These are phyloP conservation scores for Calonectria fujianensis DNA, from an alignment of 2,329 filamentous ascomycete genomes.

Conservation along the genomic window DNA sequence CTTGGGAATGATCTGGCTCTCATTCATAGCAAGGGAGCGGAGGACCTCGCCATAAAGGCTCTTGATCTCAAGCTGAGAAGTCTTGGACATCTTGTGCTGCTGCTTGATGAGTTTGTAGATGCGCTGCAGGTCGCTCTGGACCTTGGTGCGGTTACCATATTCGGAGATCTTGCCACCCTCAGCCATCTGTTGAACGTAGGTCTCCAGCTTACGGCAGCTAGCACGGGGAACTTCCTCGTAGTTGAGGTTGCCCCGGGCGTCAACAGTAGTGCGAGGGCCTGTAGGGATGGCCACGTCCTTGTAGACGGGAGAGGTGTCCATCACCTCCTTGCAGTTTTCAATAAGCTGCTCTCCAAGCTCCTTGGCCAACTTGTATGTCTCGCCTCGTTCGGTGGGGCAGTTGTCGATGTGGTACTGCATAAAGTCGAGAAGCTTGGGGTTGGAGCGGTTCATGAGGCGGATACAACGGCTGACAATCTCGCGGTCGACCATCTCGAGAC, in stretches of 20 bases:
- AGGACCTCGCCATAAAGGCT: slow-evolving; percentile 94
- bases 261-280: slow-evolving; percentile 93
- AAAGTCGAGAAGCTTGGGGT: slow-evolving; percentile 95
- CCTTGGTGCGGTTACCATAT: slow-evolving; percentile 98
- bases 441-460: slow-evolving; percentile 99
- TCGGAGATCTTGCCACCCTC: slow-evolving; percentile 99
- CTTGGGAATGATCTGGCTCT: slow-evolving; percentile 95
- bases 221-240: slow-evolving; percentile 91
- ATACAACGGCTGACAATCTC: slow-evolving; percentile 99
- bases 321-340: slow-evolving; percentile 96
- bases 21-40: slow-evolving; percentile 96
- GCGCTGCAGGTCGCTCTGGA: slow-evolving; percentile 94
- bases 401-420: slow-evolving; percentile 99
- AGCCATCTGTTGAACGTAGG: slow-evolving; percentile 99
- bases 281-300: slow-evolving; percentile 97
- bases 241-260: slow-evolving; percentile 92
- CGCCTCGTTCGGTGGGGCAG: slow-evolving; percentile 95
- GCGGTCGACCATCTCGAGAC: slow-evolving; percentile 92
- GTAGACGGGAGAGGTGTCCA: slow-evolving; percentile 89
- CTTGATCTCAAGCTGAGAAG: slow-evolving; percentile 97
- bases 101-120: slow-evolving; percentile 99
- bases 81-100: slow-evolving; percentile 98
- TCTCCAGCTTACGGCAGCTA: slow-evolving; percentile 96
- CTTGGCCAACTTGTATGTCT: slow-evolving; percentile 98
- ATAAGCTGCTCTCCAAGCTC: slow-evolving; percentile 94